Base-by-base conservation (phyloP, 768 basidiomycete species). In the Chlorophyllum brunneum region DNA sequence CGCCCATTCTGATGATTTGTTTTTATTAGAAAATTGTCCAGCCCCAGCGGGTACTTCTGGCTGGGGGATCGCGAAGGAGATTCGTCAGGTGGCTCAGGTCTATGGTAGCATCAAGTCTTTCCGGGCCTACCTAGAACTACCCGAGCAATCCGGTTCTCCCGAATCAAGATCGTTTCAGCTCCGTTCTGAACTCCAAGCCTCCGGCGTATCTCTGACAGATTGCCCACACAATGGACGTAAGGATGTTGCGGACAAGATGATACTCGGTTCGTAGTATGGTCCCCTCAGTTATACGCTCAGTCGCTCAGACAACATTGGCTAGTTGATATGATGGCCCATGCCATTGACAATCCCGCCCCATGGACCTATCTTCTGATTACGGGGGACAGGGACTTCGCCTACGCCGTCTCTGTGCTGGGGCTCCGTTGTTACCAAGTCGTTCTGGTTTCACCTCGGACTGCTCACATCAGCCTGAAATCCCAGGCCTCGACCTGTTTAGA, bases 291-390 rank as follows among this genome's bases (percentile, higher is more conserved):
- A 37, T 41, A 23, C 2, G 5, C 16, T 10, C 30, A 30, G 39
- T 22, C 24, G 30, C 16, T 48, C 20, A 15, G 23, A 20, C 24
- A 11, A 9, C 4, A 16, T 9, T 26, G 31, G 8, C 61, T n/a
- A 86, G 86, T 83, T 41, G 86, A 88, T 59, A 81, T 88, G 74
- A 66, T 88, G 51, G 71, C 78, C 5, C 78, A 80, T 61, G 84
- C 81, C n/a, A 76, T 83, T 59, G 85, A 87, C 66, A 76, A 78
- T 56, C 78, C 52, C 60, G 76, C 62, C 3, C 61, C 61, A 0
- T 54, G 58, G 23, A 84, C 83, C 13, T 66, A 85, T 57, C 65
- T 86, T 38, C 68, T 88, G 31, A 82, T 88, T 58, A 76, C 85
- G 0, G 82, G 80, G 15, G 84, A 88, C 64, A 73, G 82, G 36